Conservation (phyloP, 176 grass and related monocot genomes). For the Hordeum vulgare region DNA sequence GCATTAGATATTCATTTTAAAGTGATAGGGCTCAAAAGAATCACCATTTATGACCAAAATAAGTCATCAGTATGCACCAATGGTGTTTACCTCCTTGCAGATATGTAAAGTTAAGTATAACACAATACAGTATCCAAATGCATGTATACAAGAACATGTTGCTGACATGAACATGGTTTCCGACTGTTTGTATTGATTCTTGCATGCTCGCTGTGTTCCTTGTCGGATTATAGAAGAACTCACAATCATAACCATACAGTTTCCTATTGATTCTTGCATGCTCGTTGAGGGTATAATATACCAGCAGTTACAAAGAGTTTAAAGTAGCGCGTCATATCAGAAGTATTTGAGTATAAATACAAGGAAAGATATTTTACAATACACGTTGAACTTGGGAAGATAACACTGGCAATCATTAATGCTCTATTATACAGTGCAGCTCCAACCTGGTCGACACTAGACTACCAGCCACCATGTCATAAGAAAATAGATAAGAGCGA, state of each 20-base stretch:
- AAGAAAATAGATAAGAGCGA: slow-evolving; percentile 5
- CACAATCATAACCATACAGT: neutral
- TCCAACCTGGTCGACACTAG: neutral
- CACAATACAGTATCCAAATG: slow-evolving; percentile 9
- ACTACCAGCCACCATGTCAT: neutral
- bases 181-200: too few species aligned
- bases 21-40: neutral
- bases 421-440: neutral
- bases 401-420: neutral
- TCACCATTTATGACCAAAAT: neutral
- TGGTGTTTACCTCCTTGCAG: neutral
- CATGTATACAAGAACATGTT: neutral
- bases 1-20: slow-evolving; percentile 7
- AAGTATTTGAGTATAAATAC: slow-evolving; percentile 15
- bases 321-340: neutral
- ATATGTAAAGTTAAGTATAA: slow-evolving; percentile 14
- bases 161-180: neutral
- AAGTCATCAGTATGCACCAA: neutral
- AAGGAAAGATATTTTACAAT: slow-evolving; percentile 1
- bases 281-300: neutral
- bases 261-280: too few species aligned
- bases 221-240: neutral
- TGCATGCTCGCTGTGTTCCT: neutral
- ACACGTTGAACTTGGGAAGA: neutral
- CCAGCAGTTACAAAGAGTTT: neutral